Conservation (phyloP, 1,284 basidiomycete genomes). For the Microbotryum violaceum region DNA sequence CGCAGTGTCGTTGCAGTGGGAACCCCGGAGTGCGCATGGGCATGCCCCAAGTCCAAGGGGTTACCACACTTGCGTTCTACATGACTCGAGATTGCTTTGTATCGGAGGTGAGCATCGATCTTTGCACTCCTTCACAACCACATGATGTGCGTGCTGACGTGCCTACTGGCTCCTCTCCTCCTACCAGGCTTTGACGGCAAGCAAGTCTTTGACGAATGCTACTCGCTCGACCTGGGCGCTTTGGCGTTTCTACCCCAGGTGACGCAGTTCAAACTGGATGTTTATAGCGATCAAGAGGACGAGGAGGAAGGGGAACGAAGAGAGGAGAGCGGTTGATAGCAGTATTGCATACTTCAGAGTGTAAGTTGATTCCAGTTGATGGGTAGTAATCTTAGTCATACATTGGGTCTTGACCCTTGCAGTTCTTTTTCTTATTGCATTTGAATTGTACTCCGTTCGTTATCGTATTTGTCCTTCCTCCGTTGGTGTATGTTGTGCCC, state of each 20-base stretch:
- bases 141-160: too few species aligned
- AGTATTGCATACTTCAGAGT: too few species aligned
- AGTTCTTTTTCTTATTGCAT: too few species aligned
- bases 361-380: too few species aligned
- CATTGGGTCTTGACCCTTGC: too few species aligned
- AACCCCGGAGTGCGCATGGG: slow-evolving; percentile 14
- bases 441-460: too few species aligned
- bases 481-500: too few species aligned
- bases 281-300: background rate
- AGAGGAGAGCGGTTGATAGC: too few species aligned
- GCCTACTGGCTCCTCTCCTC: too few species aligned
- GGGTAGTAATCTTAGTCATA: too few species aligned
- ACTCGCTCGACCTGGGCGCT: slow-evolving; percentile 20
- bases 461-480: too few species aligned
- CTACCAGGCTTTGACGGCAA: slow-evolving; percentile 19
- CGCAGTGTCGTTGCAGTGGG: slow-evolving; percentile 28
- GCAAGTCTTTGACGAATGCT: slow-evolving; percentile 24
- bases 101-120: slow-evolving; percentile 8
- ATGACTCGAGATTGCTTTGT: slow-evolving; percentile 27
- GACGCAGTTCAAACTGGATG: slow-evolving; percentile 17
- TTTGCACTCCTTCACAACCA: too few species aligned
- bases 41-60: slow-evolving; percentile 19
- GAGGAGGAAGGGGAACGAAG: background rate
- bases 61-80: slow-evolving; percentile 23
- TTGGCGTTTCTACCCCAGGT: slow-evolving; percentile 29